Base-by-base conservation (phyloP, 2,329 filamentous ascomycete species). In the Neopestalotiopsis rosae region DNA sequence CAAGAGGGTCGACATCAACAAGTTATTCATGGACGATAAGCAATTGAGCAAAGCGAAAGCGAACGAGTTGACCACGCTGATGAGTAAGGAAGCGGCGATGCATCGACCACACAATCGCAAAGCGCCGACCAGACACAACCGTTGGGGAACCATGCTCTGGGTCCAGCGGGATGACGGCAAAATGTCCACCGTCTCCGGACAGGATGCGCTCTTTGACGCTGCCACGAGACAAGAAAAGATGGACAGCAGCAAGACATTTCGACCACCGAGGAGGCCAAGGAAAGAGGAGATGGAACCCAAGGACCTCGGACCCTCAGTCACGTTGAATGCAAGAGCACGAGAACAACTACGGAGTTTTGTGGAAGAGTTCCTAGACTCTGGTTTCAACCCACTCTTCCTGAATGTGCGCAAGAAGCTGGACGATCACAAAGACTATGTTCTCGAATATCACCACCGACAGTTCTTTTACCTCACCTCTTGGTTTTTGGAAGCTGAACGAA, bases 81-180 rank as follows among this genome's bases (percentile, higher is more conserved):
- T 98, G 79, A 89, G 88, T 67, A 94, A 96, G 76, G 96, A 99
- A 80, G 90, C 91, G 2, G 89, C 91, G n/a, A 93, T 97, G 90
- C 86, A 94, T 67, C 90, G 91, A 74, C 88, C 91, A 63, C 92
- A 94, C 74, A 91, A 92, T 67, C 91, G 90, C 73, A 91, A 91
- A 76, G 93, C 92, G 2, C 93, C 95, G 0, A 95, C 94, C 3
- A 87, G 96, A 62, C 96, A 99, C 80, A 97, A 95, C 74, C 89
- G 96, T 42, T 99, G 98, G 76, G 96, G 96, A 2, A 97, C 95
- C 12, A 98, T 98, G 93, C 90, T 98, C 42, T 98, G 95, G 95
- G 90, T 99, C 49, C 94, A 97, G 82, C 87, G 95, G 68, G 92
- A 94, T 63, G 92, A 95, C 73, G 90, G 92, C 65, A 95, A 95